Evolutionary conservation across 2,329 filamentous ascomycete species (phyloP).

Genomic region (Sporothrix phasma): DNA sequence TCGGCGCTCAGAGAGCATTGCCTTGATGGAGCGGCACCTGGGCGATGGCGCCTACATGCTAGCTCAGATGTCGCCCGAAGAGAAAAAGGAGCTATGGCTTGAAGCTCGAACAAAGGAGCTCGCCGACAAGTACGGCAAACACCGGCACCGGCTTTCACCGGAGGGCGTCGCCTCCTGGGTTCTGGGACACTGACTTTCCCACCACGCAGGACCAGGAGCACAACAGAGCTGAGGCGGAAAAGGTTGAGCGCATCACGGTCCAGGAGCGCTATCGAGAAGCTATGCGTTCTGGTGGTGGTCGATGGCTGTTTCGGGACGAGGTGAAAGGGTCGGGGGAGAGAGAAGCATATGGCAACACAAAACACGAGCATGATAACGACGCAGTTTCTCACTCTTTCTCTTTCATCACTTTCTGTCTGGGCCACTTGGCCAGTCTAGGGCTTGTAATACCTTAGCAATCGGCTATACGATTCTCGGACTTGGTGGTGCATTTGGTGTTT

Average conservation of each 20-base stretch:
- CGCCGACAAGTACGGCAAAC: conserved; percentile 66
- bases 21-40: conserved; percentile 46
- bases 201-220: conserved; percentile 67
- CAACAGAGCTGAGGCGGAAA: conserved; percentile 55
- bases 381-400: neutral
- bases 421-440: neutral
- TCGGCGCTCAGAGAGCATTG: conserved; percentile 33
- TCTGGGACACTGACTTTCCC: conserved; percentile 86
- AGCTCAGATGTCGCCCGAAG: conserved; percentile 45
- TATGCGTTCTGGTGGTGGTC: conserved; percentile 64
- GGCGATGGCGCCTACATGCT: conserved; percentile 51
- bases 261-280: conserved; percentile 72
- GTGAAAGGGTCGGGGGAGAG: neutral
- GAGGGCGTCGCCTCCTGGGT: conserved; percentile 68
- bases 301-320: conserved; percentile 78
- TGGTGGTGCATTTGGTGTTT: too few species aligned
- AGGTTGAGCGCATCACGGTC: conserved; percentile 53
- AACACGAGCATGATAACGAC: neutral
- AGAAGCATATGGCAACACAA: neutral
- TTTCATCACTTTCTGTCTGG: neutral
- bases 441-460: too few species aligned
- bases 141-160: conserved; percentile 66
- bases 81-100: conserved; percentile 58
- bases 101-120: conserved; percentile 64
- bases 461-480: too few species aligned